Conservation (phyloP, 164 flowering plant genomes). For the Santalum album region DNA sequence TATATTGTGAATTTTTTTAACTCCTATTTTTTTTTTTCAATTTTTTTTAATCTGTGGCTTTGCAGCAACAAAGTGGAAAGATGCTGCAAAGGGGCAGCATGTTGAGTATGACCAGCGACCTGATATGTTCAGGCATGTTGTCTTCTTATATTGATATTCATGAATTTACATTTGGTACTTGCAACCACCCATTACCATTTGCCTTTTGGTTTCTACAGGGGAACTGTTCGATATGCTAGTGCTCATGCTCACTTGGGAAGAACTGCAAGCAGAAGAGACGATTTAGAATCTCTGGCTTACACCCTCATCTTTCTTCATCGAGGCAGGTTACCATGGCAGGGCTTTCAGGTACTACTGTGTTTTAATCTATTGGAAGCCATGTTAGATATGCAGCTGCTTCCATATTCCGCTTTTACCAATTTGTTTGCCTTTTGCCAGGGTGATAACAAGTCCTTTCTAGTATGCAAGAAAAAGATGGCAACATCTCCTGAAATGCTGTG, state of each 20-base stretch:
- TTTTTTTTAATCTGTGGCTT: neutral
- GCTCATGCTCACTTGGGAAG: conserved; percentile 93
- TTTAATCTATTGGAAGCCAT: neutral
- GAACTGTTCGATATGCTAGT: conserved; percentile 90
- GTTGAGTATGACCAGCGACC: conserved; percentile 95
- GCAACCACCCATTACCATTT: conserved; percentile 4
- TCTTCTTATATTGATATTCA: neutral
- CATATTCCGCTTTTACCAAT: neutral
- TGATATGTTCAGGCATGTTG: conserved; percentile 68
- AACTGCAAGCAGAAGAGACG: conserved; percentile 93
- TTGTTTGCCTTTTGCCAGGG: conserved; percentile 35
- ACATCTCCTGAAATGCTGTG: conserved; percentile 79
- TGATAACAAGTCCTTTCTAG: conserved; percentile 80
- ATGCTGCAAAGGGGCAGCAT: conserved; percentile 54
- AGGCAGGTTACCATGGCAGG: conserved; percentile 92
- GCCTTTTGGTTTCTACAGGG: conserved; percentile 31
- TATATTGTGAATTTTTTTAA: neutral
- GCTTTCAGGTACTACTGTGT: conserved; percentile 57
- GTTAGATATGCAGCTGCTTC: neutral
- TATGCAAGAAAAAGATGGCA: conserved; percentile 87
- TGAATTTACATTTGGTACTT: neutral
- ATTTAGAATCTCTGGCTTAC: conserved; percentile 92
- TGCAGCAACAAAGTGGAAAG: conserved; percentile 89
- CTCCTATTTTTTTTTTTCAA: neutral
- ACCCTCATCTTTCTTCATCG: conserved; percentile 71